Conservation (phyloP, 2,329 filamentous ascomycete species). For the Lachnum nothofagi region DNA sequence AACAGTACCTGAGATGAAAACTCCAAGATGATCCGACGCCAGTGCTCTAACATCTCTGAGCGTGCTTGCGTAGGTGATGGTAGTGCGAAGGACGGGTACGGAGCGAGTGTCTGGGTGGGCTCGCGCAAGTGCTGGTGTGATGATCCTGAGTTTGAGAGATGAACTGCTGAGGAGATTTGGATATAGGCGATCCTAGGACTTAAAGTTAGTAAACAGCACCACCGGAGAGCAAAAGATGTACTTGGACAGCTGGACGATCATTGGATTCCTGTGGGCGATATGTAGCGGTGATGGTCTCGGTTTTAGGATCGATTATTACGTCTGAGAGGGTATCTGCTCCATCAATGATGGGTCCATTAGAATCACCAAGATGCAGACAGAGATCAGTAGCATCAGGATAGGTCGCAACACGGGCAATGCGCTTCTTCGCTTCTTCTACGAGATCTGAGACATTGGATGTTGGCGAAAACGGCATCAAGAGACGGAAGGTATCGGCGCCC, state of each 20-base stretch:
- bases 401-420: background rate
- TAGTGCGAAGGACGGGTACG: background rate
- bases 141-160: background rate
- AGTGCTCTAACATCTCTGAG: background rate
- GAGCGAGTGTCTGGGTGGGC: background rate
- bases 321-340: background rate
- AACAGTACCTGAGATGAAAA: background rate
- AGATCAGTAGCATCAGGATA: background rate
- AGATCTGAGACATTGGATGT: background rate
- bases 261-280: background rate
- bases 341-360: background rate
- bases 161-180: background rate
- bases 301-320: background rate
- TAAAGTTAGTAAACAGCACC: background rate
- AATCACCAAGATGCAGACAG: background rate
- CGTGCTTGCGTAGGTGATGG: background rate
- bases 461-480: background rate
- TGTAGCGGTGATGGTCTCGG: background rate
- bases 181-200: background rate
- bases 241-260: background rate
- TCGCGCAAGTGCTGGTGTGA: slow-evolving; percentile 2
- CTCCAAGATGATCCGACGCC: background rate
- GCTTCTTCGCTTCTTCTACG: background rate
- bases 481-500: background rate
- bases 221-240: background rate